Percentiles rank a stretch among this genome's conserved stretches.
Evolutionary conservation across 2,329 filamentous ascomycete genomes (phyloP).

Genomic region (Biscogniauxia sp.): DNA sequence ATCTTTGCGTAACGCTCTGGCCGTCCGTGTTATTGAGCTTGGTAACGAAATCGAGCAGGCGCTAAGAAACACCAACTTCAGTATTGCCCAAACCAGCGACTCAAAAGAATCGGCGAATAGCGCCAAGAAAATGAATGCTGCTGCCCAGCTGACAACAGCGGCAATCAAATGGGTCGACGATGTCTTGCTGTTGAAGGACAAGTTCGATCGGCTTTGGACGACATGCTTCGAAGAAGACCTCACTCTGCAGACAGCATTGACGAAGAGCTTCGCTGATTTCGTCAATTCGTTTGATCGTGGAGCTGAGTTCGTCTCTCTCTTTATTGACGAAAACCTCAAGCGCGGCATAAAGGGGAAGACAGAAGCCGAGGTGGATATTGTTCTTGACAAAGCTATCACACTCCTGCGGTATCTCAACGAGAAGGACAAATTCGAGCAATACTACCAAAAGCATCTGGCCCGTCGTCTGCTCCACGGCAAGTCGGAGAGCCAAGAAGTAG

Average conservation of each 20-base stretch:
- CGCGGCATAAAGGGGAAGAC: conserved; percentile 91
- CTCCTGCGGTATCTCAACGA: conserved; percentile 86
- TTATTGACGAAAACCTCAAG: conserved; percentile 95
- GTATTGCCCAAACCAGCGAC: conserved; percentile 34
- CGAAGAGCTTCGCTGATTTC: conserved; percentile 85
- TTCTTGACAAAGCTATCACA: conserved; percentile 86
- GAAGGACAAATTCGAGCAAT: conserved; percentile 92
- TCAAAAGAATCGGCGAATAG: conserved; percentile 44
- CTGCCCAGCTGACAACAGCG: conserved; percentile 78
- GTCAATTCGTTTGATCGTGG: conserved; percentile 87
- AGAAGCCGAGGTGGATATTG: conserved; percentile 77
- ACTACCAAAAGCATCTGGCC: conserved; percentile 96
- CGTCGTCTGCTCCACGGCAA: conserved; percentile 84
- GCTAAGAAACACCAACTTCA: conserved; percentile 55
- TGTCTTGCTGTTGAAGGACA: conserved; percentile 79
- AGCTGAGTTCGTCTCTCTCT: conserved; percentile 91
- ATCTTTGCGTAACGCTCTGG: conserved; percentile 68
- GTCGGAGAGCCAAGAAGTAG: conserved; percentile 85
- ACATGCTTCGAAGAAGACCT: conserved; percentile 73
- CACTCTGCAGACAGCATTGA: conserved; percentile 75
- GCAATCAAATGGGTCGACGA: conserved; percentile 96
- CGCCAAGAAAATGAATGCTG: conserved; percentile 49
- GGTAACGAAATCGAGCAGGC: conserved; percentile 78
- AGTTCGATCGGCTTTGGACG: conserved; percentile 79
- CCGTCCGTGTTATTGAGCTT: conserved; percentile 73